Conservation (phyloP, 805 yeast genomes). For the Kluyveromyces siamensis region DNA sequence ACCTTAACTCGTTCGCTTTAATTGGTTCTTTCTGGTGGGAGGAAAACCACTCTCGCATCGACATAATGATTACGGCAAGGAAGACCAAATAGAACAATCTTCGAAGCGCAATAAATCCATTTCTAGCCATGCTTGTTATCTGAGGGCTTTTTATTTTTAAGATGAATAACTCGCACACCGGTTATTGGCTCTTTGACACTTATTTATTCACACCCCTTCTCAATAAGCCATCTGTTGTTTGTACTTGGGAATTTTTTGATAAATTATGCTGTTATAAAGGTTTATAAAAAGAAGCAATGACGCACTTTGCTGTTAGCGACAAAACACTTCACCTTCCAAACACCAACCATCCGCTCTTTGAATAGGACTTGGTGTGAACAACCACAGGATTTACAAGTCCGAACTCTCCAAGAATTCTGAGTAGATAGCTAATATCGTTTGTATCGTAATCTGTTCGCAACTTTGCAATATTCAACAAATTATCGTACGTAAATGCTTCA, state of each 20-base stretch:
- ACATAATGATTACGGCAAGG: neutral
- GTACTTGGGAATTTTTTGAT: no score
- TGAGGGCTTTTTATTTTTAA: no score
- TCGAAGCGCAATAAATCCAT: neutral
- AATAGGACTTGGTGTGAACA: neutral
- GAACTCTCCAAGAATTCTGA: neutral
- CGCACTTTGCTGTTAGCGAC: neutral
- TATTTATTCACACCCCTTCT: no score
- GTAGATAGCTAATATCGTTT: neutral
- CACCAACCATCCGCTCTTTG: neutral
- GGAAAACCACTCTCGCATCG: neutral
- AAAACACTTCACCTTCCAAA: neutral
- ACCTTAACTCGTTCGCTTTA: no score
- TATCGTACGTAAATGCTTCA: constrained; percentile 16
- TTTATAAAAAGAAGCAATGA: neutral
- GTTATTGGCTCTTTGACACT: no score
- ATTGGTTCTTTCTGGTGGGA: neutral
- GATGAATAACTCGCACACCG: no score
- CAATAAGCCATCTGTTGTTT: no score
- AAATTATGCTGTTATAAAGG: neutral
- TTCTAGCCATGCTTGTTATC: neutral
- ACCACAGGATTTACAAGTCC: neutral
- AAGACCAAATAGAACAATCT: neutral
- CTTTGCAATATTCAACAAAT: constrained; percentile 19
- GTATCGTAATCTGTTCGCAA: neutral